These are phyloP conservation scores for Waitea zeae DNA, from an alignment of 1,284 basidiomycete species.

Conservation along the genomic window DNA sequence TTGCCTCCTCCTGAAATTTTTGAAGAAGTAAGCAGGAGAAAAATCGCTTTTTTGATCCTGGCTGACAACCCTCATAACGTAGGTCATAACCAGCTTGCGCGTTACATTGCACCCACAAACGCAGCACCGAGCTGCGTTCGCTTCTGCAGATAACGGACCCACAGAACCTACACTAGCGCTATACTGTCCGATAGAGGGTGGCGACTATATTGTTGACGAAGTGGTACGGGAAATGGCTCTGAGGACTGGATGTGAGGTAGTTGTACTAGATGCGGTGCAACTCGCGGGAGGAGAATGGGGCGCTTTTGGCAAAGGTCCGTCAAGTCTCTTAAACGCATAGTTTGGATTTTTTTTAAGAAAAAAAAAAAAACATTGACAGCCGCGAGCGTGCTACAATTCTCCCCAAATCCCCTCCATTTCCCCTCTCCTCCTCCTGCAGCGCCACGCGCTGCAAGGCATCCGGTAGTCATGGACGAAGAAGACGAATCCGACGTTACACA, in stretches of 20 bases:
- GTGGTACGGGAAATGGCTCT: conserved; percentile 63
- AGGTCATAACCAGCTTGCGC: conserved; percentile 53
- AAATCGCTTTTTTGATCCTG: too few species aligned
- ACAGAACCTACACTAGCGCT: conserved; percentile 64
- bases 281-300: conserved; percentile 72
- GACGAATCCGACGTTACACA: conserved; percentile 22
- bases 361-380: too few species aligned
- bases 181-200: conserved; percentile 79
- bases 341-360: background rate
- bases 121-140: conserved; percentile 53
- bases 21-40: too few species aligned
- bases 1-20: too few species aligned
- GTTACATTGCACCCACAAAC: conserved; percentile 65
- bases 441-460: conserved; percentile 10
- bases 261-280: conserved; percentile 67
- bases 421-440: conserved; percentile 17
- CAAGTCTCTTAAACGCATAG: too few species aligned
- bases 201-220: conserved; percentile 57
- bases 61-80: too few species aligned
- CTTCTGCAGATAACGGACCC: conserved; percentile 27
- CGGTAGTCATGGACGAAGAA: conserved; percentile 31
- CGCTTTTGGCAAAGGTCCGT: conserved; percentile 60
- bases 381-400: conserved; percentile 44
- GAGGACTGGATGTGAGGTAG: conserved; percentile 56
- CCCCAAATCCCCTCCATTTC: conserved; percentile 58